Evolutionary conservation across 1,284 basidiomycete genomes (phyloP), one percentile per base, ranked within the genome.

Genomic region (Boletus chippewaensis): DNA sequence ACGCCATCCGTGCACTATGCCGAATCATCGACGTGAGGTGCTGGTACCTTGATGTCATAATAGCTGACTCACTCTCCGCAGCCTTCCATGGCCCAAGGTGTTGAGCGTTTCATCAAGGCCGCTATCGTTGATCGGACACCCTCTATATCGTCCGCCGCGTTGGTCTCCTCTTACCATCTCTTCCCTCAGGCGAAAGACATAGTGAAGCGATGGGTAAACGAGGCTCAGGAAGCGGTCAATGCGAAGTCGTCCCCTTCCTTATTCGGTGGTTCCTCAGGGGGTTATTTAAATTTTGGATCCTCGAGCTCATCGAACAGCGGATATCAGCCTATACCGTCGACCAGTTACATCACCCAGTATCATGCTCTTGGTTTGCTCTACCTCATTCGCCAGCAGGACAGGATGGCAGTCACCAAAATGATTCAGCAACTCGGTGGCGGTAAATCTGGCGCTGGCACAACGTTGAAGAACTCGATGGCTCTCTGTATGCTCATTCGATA

Each of bases 331-430:
- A 79, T 96, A 49, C 82, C 85, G 15, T 91, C 88, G 34, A 85
- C 90, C 24, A 95, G 91, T 67, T 90, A 90, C 72, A 91, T 96
- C 70, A 87, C 93, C 43, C 96, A 99, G 73, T 99, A 99, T 72
- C 96, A 99, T 67, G 95, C 94, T 11, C 78, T 99, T 35, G 95
- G 95, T 34, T 74, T 99, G 52, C 76, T 99, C 48, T 97, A 97
- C 70, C 76, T 95, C 57, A 97, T 99, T 62, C 84, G 96, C 40
- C 92, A 96, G 67, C 92, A 96, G 67, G 96, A 99, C 72, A 78
- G 96, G 58, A 99, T 99, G 94, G 96, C 96, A 2, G 83, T 99
- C 48, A 97, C 93, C 40, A 99, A 99, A 75, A 95, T 99, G 88
- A 94, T 99, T 46, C 96, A 99, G 71, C 95, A 98, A 69, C 80